Base-by-base conservation (phyloP, 1,284 basidiomycete genomes). In the Microbotryum silenes-acaulis region DNA sequence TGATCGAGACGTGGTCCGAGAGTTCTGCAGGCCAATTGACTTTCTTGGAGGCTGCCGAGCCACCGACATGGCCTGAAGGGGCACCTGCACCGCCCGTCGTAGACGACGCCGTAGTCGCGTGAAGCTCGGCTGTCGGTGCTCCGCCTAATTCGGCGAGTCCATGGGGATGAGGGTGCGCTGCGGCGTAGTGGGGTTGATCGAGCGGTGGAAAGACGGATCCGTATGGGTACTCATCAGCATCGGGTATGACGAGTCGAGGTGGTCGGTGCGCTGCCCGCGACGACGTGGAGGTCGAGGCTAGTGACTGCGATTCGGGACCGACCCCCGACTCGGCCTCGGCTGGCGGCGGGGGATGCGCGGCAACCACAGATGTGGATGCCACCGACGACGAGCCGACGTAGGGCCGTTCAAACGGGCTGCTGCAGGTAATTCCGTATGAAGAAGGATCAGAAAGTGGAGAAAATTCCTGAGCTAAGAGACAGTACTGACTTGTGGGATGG, bases 11-110 rank as follows among this genome's bases (percentile, higher is more conserved):
- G 57, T 68, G 66, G 29, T 47, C 51, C 21, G 52, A 47, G 7
- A 63, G 57, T 9, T 61, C 50, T n/a, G 57, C 62, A 27, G 66
- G 61, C 61, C 61, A 68, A 23, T 65, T 63, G 6, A 68, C 66
- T 25, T 62, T 53, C 6, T 57, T 50, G 3, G 44, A 29, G 8
- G 29, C 7, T 7, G 44, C 53, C 29, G 47, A 54, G 18, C 53
- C 48, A 10, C 25, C 31, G 31, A 4, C 12, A 29, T 14, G 25
- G 25, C 51, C 33, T 14, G 51, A 53, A 10, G n/a, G 29, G 29
- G 33, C 9, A 29, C 51, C 25, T 53, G 51, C 20, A 23, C 33
- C 18, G 25, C 18, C 51, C 25, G 31, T 33, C 33, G 51, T 29
- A 23, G 23, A 23, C 25, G 25, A n/a, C 27, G 25, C 25, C 10